These are phyloP conservation scores for Melanogaster broomeanus DNA, from an alignment of 768 basidiomycete species.

Conservation along the genomic window DNA sequence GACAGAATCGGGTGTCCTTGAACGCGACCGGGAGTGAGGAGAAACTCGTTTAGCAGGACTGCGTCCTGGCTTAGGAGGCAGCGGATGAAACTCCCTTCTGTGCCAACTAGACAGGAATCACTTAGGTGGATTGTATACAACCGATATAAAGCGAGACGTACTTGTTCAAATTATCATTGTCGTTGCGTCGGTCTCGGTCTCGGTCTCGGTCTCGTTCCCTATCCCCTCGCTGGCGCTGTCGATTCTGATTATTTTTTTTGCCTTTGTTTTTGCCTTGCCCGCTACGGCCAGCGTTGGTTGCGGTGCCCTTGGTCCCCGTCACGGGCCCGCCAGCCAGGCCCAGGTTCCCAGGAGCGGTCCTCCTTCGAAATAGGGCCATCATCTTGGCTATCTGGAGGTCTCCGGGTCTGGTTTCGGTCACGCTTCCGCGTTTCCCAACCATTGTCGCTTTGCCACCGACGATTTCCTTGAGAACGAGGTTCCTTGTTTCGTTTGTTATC, in stretches of 20 bases:
- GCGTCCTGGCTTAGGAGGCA: slow-evolving; percentile 40
- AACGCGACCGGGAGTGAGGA: slow-evolving; percentile 53
- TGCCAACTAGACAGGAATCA: slow-evolving; percentile 55
- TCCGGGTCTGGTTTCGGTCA: slow-evolving; percentile 43
- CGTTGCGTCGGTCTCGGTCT: slow-evolving; percentile 46
- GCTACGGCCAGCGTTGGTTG: slow-evolving; percentile 37
- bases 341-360: slow-evolving; percentile 74
- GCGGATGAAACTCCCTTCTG: slow-evolving; percentile 50
- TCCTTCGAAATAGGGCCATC: slow-evolving; percentile 30
- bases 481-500: slow-evolving; percentile 42
- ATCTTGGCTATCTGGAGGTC: slow-evolving; percentile 30
- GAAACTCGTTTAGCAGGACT: slow-evolving; percentile 42
- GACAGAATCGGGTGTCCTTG: slow-evolving; percentile 59
- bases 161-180: slow-evolving; percentile 78
- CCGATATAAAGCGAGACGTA: slow-evolving; percentile 37
- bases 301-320: slow-evolving; percentile 40
- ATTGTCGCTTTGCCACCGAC: slow-evolving; percentile 37
- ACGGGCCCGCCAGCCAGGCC: slow-evolving; percentile 62
- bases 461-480: slow-evolving; percentile 27
- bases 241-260: slow-evolving; percentile 36
- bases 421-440: slow-evolving; percentile 57
- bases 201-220: slow-evolving; percentile 27
- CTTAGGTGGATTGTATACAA: slow-evolving; percentile 9
- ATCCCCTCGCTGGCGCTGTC: slow-evolving; percentile 34
- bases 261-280: slow-evolving; percentile 37